These are phyloP conservation scores for Hyaloscypha hepaticicola DNA, from an alignment of 495 filamentous ascomycete genomes.

Conservation along the genomic window DNA sequence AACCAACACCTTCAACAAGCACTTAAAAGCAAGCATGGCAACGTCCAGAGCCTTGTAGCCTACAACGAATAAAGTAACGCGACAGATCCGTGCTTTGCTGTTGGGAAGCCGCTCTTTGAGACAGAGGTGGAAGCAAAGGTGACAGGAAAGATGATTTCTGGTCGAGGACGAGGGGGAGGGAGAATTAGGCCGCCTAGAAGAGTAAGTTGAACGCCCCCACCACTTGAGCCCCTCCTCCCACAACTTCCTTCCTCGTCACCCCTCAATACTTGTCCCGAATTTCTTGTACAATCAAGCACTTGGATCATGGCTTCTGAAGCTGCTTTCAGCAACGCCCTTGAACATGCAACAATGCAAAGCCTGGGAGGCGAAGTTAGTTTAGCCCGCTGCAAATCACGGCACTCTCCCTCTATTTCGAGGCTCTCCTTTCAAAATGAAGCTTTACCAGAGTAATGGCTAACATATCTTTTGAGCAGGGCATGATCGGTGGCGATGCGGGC, in stretches of 20 bases:
- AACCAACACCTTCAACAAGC: neutral
- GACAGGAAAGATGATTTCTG: conserved; percentile 59
- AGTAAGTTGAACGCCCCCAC: conserved; percentile 47
- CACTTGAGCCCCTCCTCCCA: neutral
- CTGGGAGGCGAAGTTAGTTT: neutral
- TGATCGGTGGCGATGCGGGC: conserved; percentile 14
- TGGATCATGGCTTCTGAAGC: conserved; percentile 4
- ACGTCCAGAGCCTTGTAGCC: conserved; percentile 16
- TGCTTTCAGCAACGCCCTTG: neutral
- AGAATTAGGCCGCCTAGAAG: conserved; percentile 72
- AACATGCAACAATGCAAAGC: conserved; percentile 1
- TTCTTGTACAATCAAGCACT: neutral
- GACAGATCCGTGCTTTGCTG: neutral
- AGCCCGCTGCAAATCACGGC: neutral
- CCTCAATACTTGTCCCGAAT: neutral
- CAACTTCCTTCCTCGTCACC: neutral
- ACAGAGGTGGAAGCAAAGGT: neutral
- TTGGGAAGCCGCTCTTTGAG: neutral
- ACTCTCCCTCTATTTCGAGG: neutral
- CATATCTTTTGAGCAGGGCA: conserved; percentile 1
- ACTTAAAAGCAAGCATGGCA: neutral
- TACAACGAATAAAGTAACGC: conserved; percentile 1
- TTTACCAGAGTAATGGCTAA: neutral
- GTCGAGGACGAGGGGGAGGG: conserved; percentile 54
- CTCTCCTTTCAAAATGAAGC: neutral